Percentiles rank a stretch among this genome's conserved stretches.
Conservation (phyloP, 192 early-diverging fungal genomes). For the Gaertneriomyces sp. region DNA sequence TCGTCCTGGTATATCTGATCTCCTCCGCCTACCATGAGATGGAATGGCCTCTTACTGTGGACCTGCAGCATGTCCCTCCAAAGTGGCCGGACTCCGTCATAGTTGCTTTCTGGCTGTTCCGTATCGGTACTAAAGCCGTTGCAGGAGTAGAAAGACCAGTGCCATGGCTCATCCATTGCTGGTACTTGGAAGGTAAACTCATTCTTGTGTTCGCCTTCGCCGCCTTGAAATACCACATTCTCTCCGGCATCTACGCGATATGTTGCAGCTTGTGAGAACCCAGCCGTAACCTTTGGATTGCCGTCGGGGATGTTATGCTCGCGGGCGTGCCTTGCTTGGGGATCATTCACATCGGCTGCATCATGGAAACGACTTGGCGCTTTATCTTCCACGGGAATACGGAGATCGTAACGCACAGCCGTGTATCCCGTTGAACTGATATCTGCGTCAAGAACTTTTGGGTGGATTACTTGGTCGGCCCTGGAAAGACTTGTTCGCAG, state of each 20-base stretch:
- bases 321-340: not conserved
- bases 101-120: constrained; percentile 13
- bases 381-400: not conserved
- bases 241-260: constrained; percentile 6
- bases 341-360: constrained; percentile 4
- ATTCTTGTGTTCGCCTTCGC: not conserved
- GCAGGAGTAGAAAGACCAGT: constrained; percentile 18
- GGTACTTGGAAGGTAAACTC: constrained; percentile 7
- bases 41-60: constrained; percentile 8
- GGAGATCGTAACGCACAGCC: constrained; percentile 9
- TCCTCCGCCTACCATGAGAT: constrained; percentile 15
- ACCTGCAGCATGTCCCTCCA: constrained; percentile 8
- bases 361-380: not conserved
- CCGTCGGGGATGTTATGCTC: not conserved
- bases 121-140: constrained; percentile 17
- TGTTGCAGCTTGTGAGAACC: not conserved
- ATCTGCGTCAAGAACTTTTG: constrained; percentile 7
- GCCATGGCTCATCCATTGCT: constrained; percentile 15
- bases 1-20: constrained; percentile 26
- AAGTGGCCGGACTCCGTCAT: constrained; percentile 14
- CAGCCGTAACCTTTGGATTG: not conserved
- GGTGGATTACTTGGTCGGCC: not conserved
- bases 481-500: not conserved
- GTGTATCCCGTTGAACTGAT: constrained; percentile 2
- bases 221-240: not conserved